Evolutionary conservation across 2,329 filamentous ascomycete genomes (phyloP).

Genomic region (Calonectria henricotiae): DNA sequence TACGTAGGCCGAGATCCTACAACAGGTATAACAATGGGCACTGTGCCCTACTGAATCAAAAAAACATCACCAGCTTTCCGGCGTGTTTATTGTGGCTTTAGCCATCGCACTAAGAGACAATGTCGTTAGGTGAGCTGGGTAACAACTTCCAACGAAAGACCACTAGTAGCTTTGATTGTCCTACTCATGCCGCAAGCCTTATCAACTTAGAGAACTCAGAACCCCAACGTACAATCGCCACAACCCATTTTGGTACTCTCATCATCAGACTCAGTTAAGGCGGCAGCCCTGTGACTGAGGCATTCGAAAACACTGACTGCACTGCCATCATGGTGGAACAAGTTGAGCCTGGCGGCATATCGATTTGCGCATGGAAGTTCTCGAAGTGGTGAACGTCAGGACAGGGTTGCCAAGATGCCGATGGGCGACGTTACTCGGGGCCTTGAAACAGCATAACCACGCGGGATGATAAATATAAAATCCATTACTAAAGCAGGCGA

Average conservation of each 20-base stretch:
- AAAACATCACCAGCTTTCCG: background rate
- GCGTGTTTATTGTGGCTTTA: background rate
- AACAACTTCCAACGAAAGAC: background rate
- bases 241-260: slow-evolving; percentile 54
- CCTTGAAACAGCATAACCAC: slow-evolving; percentile 68
- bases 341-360: slow-evolving; percentile 69
- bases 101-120: background rate
- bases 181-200: slow-evolving; percentile 7
- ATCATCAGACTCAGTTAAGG: slow-evolving; percentile 71
- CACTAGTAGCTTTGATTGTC: background rate
- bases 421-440: slow-evolving; percentile 64
- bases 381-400: slow-evolving; percentile 53
- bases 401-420: slow-evolving; percentile 67
- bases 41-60: background rate
- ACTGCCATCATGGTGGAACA: slow-evolving; percentile 66
- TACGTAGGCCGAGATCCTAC: slow-evolving; percentile 4
- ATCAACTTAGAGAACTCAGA: background rate
- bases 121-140: background rate
- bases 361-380: slow-evolving; percentile 64
- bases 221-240: slow-evolving; percentile 40
- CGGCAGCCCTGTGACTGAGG: slow-evolving; percentile 67
- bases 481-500: slow-evolving; percentile 65
- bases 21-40: background rate
- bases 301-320: slow-evolving; percentile 63
- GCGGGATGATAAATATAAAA: slow-evolving; percentile 62